Percentiles rank a stretch among this genome's conserved stretches.
These are phyloP conservation scores for Aspergillus puulaauensis DNA, from an alignment of 2,329 filamentous ascomycete species.

Conservation along the genomic window DNA sequence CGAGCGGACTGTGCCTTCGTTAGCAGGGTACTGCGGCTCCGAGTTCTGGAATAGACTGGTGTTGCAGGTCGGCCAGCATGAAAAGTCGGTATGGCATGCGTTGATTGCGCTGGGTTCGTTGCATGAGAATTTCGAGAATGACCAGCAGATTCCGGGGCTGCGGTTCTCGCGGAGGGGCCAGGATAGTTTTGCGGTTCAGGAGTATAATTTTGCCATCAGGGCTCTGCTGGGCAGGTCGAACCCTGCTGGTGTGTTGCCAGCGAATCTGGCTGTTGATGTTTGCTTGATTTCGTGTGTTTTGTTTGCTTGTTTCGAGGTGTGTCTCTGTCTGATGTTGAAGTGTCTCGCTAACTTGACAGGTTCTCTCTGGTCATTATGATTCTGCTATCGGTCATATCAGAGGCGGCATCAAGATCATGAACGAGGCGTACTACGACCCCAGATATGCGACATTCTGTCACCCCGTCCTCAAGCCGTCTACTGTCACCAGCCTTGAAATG, in stretches of 20 bases:
- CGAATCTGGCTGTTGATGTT: not conserved
- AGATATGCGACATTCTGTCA: not conserved
- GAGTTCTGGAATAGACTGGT: not conserved
- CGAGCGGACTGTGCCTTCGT: not conserved
- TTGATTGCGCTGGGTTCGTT: not conserved
- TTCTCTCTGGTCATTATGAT: not conserved
- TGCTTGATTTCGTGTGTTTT: not conserved
- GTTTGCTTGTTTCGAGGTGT: not conserved
- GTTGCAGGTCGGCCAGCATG: not conserved
- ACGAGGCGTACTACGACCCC: not conserved
- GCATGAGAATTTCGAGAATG: not conserved
- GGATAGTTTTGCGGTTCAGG: not conserved
- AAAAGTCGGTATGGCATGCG: not conserved
- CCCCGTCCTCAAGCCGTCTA: not conserved
- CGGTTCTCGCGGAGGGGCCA: not conserved
- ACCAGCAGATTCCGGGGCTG: not conserved
- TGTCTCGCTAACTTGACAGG: not conserved
- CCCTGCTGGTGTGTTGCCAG: not conserved
- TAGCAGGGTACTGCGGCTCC: not conserved
- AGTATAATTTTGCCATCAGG: not conserved
- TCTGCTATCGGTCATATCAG: not conserved
- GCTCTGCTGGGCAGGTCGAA: not conserved
- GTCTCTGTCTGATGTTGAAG: too few relatives aligned
- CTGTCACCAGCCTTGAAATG: not conserved
- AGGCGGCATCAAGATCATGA: not conserved